Conservation (phyloP, 1,284 basidiomycete genomes). For the Erythrobasidium hasegawianum region DNA sequence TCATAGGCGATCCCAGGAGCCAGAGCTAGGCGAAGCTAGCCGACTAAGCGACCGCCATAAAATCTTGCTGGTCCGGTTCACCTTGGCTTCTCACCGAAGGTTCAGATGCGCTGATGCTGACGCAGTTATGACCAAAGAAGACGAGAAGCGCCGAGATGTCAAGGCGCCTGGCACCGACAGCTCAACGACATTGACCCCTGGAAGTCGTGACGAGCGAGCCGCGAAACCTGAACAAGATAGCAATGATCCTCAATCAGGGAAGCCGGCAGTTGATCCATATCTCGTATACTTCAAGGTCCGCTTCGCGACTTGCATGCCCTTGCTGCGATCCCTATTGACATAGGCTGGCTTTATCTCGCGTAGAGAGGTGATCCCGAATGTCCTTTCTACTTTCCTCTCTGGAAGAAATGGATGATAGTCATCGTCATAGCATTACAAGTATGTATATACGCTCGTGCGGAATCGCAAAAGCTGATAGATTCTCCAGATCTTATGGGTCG, state of each 20-base stretch:
- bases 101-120: too few relatives aligned
- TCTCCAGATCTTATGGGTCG: neutral
- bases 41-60: too few relatives aligned
- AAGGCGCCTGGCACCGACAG: too few relatives aligned
- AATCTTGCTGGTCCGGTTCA: neutral
- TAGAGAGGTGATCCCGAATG: conserved; percentile 34
- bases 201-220: neutral
- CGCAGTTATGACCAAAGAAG: neutral
- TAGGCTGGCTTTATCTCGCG: neutral
- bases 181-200: neutral
- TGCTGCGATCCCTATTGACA: conserved; percentile 9
- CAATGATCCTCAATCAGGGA: neutral
- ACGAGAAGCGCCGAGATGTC: neutral
- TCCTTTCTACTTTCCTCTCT: conserved; percentile 23
- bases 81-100: too few relatives aligned
- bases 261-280: conserved; percentile 12
- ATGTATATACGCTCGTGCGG: neutral
- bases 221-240: neutral
- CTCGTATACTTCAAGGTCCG: conserved; percentile 31
- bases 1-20: conserved; percentile 1
- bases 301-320: conserved; percentile 6
- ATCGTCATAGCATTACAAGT: conserved; percentile 18
- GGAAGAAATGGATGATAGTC: conserved; percentile 34
- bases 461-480: neutral
- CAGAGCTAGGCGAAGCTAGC: conserved; percentile 21